Evolutionary conservation across 305 asterid genomes (phyloP).

Genomic region (Fraxinus angustifolia): DNA sequence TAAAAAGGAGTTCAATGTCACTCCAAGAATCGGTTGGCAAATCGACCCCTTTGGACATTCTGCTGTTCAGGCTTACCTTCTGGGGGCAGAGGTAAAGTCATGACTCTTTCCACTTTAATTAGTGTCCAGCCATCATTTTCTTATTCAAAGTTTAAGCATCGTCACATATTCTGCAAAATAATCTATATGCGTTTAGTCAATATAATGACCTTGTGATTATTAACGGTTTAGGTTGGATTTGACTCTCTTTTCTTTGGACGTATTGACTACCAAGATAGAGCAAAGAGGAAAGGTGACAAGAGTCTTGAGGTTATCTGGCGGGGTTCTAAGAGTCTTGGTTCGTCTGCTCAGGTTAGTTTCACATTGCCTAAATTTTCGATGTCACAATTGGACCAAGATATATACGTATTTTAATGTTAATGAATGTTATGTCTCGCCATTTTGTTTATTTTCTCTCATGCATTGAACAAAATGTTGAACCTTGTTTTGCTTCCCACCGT

Average conservation of each 20-base stretch:
- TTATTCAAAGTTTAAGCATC: background rate
- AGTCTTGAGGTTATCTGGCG: constrained; percentile 90
- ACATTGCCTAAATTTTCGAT: constrained; percentile 2
- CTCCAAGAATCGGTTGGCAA: constrained; percentile 98
- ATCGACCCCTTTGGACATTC: constrained; percentile 99
- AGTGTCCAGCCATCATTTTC: background rate
- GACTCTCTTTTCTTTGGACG: constrained; percentile 93
- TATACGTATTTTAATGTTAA: background rate
- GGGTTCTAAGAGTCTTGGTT: constrained; percentile 78
- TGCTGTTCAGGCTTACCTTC: constrained; percentile 94
- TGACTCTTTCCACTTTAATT: background rate
- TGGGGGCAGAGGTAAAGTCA: constrained; percentile 80
- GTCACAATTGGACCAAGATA: background rate
- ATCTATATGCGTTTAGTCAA: constrained; percentile 7
- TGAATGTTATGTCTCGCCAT: background rate
- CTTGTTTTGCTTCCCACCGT: background rate
- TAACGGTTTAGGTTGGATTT: constrained; percentile 74
- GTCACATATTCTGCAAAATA: background rate
- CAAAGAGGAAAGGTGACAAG: constrained; percentile 70
- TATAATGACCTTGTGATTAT: constrained; percentile 14
- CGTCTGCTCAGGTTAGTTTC: constrained; percentile 73
- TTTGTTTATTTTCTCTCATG: background rate
- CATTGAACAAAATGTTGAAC: background rate
- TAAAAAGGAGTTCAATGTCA: constrained; percentile 68
- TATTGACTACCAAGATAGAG: constrained; percentile 97